A percentile compares a stretch with the other conserved stretches of the same genome.
Evolutionary conservation across 1,284 basidiomycete species (phyloP).

Genomic region (Heterobasidion parviporum): DNA sequence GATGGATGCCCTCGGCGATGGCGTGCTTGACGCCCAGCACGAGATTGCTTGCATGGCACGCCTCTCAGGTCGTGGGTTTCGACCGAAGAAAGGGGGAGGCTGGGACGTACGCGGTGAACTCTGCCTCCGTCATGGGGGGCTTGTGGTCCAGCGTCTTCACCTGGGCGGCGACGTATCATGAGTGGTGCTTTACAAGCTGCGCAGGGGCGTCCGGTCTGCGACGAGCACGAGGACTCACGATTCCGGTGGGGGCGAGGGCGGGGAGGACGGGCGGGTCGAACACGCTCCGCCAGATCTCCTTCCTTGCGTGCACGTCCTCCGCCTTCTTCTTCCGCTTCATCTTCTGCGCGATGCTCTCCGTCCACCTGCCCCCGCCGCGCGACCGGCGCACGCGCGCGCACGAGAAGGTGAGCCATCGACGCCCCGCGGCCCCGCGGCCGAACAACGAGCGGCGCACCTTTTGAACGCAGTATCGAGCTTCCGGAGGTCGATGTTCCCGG

Average conservation of each 20-base stretch:
- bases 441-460: conserved; percentile 32
- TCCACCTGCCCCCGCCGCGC: conserved; percentile 46
- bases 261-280: conserved; percentile 54
- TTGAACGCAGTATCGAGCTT: conserved; percentile 79
- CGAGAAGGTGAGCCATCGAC: not conserved
- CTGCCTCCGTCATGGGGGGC: conserved; percentile 60
- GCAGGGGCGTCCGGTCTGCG: not conserved
- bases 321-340: conserved; percentile 74
- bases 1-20: conserved; percentile 72
- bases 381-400: not conserved
- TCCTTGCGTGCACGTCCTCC: conserved; percentile 45
- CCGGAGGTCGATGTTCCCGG: conserved; percentile 64
- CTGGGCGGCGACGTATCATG: conserved; percentile 22
- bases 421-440: not conserved
- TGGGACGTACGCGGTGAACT: conserved; percentile 56
- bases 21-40: conserved; percentile 60
- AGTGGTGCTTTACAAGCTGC: not conserved
- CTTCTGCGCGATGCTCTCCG: conserved; percentile 76
- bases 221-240: conserved; percentile 26
- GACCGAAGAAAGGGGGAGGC: not conserved
- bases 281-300: conserved; percentile 71
- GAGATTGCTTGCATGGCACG: conserved; percentile 31
- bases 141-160: conserved; percentile 74
- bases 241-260: conserved; percentile 19
- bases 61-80: conserved; percentile 1